Percentiles rank a stretch among this genome's conserved stretches.
phyloP scores from a whole-genome alignment of 805 yeast species.

The Starmerella gropengiesseri region DNA sequence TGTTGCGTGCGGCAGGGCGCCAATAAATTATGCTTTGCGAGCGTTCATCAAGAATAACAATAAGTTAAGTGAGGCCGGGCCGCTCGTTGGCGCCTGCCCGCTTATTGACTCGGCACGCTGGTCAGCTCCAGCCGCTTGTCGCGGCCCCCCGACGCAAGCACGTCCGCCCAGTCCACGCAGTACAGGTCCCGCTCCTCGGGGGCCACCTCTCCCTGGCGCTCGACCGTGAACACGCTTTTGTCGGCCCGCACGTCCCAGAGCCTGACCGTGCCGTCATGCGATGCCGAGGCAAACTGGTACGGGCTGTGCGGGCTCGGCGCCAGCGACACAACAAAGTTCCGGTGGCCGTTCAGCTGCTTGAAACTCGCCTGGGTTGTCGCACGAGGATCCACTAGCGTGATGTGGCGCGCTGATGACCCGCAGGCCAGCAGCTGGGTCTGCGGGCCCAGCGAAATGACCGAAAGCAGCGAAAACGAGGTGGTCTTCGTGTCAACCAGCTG shows the following conservation, averaged over 20 bases:
- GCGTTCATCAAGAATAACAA: not conserved
- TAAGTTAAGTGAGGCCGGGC: not conserved
- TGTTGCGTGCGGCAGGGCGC: not conserved
- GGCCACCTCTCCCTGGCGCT: conserved; percentile 44
- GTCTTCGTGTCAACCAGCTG: conserved; percentile 78
- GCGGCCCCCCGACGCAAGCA: conserved; percentile 87
- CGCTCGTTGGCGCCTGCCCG: too few species aligned
- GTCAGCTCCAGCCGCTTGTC: conserved; percentile 89
- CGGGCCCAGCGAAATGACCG: conserved; percentile 56
- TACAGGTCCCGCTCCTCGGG: conserved; percentile 54
- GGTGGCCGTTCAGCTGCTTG: conserved; percentile 74
- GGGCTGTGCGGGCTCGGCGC: conserved; percentile 66
- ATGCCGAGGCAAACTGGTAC: conserved; percentile 75
- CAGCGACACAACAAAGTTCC: conserved; percentile 76
- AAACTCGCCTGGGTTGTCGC: conserved; percentile 47
- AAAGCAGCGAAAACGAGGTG: conserved; percentile 74
- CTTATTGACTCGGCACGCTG: conserved; percentile 31
- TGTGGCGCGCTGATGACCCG: conserved; percentile 98
- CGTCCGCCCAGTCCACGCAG: conserved; percentile 75
- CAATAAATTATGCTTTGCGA: too few species aligned
- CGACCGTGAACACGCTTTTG: conserved; percentile 67
- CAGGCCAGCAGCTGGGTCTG: conserved; percentile 60
- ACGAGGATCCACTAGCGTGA: conserved; percentile 87
- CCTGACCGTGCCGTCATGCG: conserved; percentile 93
- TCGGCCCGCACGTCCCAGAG: conserved; percentile 93